phyloP scores from a whole-genome alignment of 1,139 yeast species.

The Zygoascus hellenicus region DNA sequence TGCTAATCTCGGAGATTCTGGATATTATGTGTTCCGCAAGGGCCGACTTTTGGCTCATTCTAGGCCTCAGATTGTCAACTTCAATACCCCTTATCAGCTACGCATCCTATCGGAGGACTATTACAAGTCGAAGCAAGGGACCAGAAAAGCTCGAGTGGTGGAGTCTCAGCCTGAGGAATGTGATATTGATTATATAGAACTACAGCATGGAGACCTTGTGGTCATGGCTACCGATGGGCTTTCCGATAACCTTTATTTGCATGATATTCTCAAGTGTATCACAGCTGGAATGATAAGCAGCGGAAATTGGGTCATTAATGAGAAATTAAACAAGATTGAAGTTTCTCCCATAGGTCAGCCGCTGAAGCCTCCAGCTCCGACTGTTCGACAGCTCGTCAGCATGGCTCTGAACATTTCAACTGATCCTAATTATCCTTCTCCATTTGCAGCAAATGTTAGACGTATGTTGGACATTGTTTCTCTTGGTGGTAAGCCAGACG shows the following conservation, averaged over 20 bases:
- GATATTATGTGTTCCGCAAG: slow-evolving; percentile 80
- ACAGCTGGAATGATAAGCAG: slow-evolving; percentile 26
- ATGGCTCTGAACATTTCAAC: slow-evolving; percentile 66
- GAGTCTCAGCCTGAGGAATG: slow-evolving; percentile 47
- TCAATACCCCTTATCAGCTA: slow-evolving; percentile 88
- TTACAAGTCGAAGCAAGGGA: neutral
- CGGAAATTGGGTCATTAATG: slow-evolving; percentile 14
- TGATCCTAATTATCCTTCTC: slow-evolving; percentile 72
- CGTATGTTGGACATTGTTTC: slow-evolving; percentile 50
- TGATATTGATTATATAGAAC: slow-evolving; percentile 34
- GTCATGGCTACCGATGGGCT: slow-evolving; percentile 93
- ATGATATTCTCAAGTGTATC: slow-evolving; percentile 56
- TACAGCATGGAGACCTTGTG: slow-evolving; percentile 61
- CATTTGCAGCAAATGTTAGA: slow-evolving; percentile 77
- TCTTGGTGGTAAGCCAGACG: slow-evolving; percentile 93
- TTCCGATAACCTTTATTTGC: slow-evolving; percentile 72
- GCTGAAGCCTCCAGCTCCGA: slow-evolving; percentile 19
- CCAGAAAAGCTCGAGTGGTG: slow-evolving; percentile 45
- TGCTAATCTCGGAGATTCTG: slow-evolving; percentile 90
- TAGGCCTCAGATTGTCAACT: slow-evolving; percentile 74
- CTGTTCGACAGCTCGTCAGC: slow-evolving; percentile 56
- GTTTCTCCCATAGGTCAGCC: neutral
- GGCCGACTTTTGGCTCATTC: slow-evolving; percentile 61
- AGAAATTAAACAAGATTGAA: slow-evolving; percentile 1
- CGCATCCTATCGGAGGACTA: slow-evolving; percentile 61